A percentile compares a stretch with the other conserved stretches of the same genome.
Conservation (phyloP, 805 yeast species). For the Candida dendrica region DNA sequence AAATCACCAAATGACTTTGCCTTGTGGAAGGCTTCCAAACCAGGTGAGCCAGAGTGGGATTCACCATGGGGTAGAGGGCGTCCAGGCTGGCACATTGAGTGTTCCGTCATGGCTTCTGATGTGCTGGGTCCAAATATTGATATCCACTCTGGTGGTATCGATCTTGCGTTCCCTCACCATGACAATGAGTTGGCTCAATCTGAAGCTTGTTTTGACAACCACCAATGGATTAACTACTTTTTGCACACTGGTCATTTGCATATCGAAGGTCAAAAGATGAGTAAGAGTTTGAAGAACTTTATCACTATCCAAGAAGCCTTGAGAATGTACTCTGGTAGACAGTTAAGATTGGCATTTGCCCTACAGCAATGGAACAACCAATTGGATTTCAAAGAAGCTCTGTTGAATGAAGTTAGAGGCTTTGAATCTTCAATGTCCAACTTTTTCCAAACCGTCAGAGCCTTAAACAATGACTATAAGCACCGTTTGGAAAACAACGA, state of each 20-base stretch:
- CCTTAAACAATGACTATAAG: constrained; percentile 60
- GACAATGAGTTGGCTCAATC: constrained; percentile 97
- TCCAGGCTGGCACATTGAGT: constrained; percentile 99
- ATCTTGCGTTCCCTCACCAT: constrained; percentile 97
- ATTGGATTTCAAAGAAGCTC: constrained; percentile 81
- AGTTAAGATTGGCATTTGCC: constrained; percentile 85
- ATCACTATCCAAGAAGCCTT: constrained; percentile 92
- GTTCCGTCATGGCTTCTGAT: constrained; percentile 97
- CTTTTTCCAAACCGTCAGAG: constrained; percentile 83
- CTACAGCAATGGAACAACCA: constrained; percentile 89
- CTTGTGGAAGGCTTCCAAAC: constrained; percentile 91
- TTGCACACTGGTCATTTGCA: constrained; percentile 96
- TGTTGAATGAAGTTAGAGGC: constrained; percentile 70
- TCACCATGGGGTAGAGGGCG: constrained; percentile 97
- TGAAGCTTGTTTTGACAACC: constrained; percentile 83
- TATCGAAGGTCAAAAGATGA: constrained; percentile 98
- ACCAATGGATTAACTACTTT: constrained; percentile 96
- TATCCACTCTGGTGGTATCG: constrained; percentile 95
- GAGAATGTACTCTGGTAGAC: constrained; percentile 62
- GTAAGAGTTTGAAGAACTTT: constrained; percentile 89
- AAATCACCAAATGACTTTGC: constrained; percentile 84
- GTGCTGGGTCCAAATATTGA: constrained; percentile 79
- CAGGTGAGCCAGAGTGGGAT: constrained; percentile 95
- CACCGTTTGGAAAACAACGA: constrained; percentile 41
- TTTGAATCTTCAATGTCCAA: constrained; percentile 70